Evolutionary conservation across 2,329 filamentous ascomycete species (phyloP).

Genomic region (Fusarium nygamai): DNA sequence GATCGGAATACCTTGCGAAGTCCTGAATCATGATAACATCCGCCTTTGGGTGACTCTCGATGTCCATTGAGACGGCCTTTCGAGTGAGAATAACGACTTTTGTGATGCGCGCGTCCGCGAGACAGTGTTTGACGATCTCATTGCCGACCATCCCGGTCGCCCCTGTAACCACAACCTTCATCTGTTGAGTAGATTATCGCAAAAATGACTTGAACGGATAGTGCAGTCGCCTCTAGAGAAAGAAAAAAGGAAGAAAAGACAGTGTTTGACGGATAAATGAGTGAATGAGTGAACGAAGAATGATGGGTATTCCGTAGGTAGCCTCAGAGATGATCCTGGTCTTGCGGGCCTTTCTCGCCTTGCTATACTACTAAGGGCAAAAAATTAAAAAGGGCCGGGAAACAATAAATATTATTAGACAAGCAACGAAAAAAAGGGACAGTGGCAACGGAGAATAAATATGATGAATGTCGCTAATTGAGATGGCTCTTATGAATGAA

Average conservation of each 20-base stretch:
- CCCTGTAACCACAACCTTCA: conserved; percentile 70
- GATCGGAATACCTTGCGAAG: conserved; percentile 61
- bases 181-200: not conserved
- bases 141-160: conserved; percentile 67
- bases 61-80: conserved; percentile 54
- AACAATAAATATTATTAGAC: not conserved
- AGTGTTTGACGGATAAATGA: not conserved
- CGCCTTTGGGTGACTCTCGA: conserved; percentile 59
- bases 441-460: conserved; percentile 4
- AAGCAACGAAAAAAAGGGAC: not conserved
- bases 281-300: not conserved
- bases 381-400: conserved; percentile 23
- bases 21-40: conserved; percentile 61
- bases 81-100: conserved; percentile 62
- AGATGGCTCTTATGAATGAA: not conserved
- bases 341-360: conserved; percentile 28
- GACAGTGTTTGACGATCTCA: conserved; percentile 62
- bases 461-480: conserved; percentile 5
- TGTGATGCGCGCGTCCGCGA: conserved; percentile 60
- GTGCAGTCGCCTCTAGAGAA: not conserved
- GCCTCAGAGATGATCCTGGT: conserved; percentile 23
- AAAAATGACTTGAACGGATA: not conserved
- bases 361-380: conserved; percentile 20
- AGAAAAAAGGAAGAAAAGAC: not conserved
- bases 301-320: conserved; percentile 12